Evolutionary conservation across 805 yeast species (phyloP), one percentile per base, ranked within the genome.

Genomic region (Schizosaccharomyces pombe): DNA sequence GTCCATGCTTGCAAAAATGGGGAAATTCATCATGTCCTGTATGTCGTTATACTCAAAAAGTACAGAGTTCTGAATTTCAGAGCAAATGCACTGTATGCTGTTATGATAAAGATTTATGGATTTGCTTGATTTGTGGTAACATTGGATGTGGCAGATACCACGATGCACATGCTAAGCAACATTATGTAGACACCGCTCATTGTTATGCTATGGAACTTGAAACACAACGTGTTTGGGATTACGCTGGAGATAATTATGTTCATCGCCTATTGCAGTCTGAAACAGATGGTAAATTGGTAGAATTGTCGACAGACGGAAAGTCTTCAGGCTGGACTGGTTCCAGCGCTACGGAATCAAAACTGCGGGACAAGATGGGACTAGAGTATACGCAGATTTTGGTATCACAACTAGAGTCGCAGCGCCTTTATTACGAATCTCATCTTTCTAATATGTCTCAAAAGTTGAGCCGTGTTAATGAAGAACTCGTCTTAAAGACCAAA

Each of bases 151-250:
- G 93, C 43, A 67, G 96, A 57, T 86, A 86, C 64, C 83, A 85
- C 54, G 75, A 75, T 32, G 86, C 82, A 53, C 96, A 86, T 68
- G 93, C 95, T 0, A 76, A 85, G 54, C 76, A 80, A 57, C 96
- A 86, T 65, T 87, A 76, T 64, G 76, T 79, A 16, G 70, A 71
- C 8, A 80, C 94, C 0, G 79, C 81, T 4, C 96, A 86, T 65
- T 83, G 94, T 61, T 86, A 84, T 68, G 82, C 95, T 0, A 85
- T 86, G 94, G 95, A 86, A 62, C 70, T 84, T 51, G 67, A 72
- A 9, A 76, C 93, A 0, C 91, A 86, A 57, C 70, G 96, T 43
- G 94, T 86, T 1, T 86, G 96, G 96, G 95, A 86, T 64, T 86
- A 86, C 64, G 86, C 87, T 0, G 87, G 87, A 1, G 96, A 86